Evolutionary conservation across 1,284 basidiomycete species (phyloP).

Genomic region (Wallemia ichthyophaga): DNA sequence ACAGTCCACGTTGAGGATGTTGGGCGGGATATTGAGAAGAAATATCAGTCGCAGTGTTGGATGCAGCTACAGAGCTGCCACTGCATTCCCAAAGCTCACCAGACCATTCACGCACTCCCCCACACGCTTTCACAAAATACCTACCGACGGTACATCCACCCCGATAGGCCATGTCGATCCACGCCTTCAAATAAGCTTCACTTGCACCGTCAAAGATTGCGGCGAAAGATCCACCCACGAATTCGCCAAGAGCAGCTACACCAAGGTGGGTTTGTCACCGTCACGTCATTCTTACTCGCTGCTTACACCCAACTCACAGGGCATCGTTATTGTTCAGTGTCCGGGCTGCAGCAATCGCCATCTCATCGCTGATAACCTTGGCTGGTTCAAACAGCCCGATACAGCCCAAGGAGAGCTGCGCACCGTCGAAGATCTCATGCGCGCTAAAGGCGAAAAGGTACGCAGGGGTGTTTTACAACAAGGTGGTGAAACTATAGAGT

Average conservation of each 20-base stretch:
- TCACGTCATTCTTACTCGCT: not conserved
- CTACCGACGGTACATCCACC: not conserved
- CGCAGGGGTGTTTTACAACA: slow-evolving; percentile 20
- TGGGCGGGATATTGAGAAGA: not conserved
- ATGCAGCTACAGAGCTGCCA: not conserved
- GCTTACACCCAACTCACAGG: not conserved
- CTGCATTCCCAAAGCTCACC: not conserved
- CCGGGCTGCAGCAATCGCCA: slow-evolving; percentile 71
- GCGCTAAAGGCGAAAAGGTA: slow-evolving; percentile 42
- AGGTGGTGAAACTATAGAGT: not conserved
- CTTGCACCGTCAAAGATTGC: slow-evolving; percentile 21
- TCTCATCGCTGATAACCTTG: slow-evolving; percentile 65
- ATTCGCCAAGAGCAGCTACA: slow-evolving; percentile 57
- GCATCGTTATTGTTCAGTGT: slow-evolving; percentile 75
- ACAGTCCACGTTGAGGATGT: not conserved
- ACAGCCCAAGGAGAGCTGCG: slow-evolving; percentile 37
- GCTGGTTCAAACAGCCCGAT: slow-evolving; percentile 54
- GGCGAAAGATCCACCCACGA: slow-evolving; percentile 57
- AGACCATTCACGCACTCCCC: not conserved
- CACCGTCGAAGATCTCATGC: slow-evolving; percentile 52
- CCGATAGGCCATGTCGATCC: not conserved
- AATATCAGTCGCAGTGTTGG: not conserved
- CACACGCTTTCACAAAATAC: not conserved
- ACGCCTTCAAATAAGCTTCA: not conserved
- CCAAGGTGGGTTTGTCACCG: slow-evolving; percentile 22